Conservation (phyloP, 257 asterid genomes). For the Cordia subcordata region DNA sequence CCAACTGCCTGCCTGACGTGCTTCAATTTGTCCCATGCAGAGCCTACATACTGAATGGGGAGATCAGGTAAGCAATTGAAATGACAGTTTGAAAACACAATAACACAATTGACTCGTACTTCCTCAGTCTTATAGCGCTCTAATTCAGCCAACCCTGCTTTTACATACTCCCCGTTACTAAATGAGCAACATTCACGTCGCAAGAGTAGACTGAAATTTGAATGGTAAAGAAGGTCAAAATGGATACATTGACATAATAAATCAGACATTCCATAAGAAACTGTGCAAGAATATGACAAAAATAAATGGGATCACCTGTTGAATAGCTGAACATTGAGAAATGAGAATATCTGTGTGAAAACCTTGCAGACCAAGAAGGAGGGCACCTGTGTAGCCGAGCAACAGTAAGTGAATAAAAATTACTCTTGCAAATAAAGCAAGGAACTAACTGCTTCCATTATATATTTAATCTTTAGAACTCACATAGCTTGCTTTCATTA, state of each 20-base stretch:
- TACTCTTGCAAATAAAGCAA: not conserved
- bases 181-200: conserved; percentile 98
- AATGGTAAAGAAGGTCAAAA: conserved; percentile 1
- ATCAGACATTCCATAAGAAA: not conserved
- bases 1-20: conserved; percentile 99
- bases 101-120: conserved; percentile 28
- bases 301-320: conserved; percentile 52
- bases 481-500: conserved; percentile 85
- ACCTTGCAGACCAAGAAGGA: conserved; percentile 72
- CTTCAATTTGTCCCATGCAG: conserved; percentile 97
- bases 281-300: not conserved
- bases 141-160: conserved; percentile 88
- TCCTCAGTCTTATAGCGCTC: conserved; percentile 94
- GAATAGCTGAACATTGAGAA: conserved; percentile 89
- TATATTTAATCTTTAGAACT: conserved; percentile 20
- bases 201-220: conserved; percentile 74
- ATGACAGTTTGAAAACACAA: too few species aligned
- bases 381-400: conserved; percentile 64
- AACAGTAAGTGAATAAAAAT: conserved; percentile 1
- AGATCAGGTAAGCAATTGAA: not conserved
- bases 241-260: not conserved
- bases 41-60: conserved; percentile 73
- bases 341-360: conserved; percentile 86
- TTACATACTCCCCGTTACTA: conserved; percentile 94
- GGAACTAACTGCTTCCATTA: conserved; percentile 6